Evolutionary conservation across 148 eudicot genomes (phyloP), one percentile per base, ranked within the genome.

Genomic region (Diospyros kaki): DNA sequence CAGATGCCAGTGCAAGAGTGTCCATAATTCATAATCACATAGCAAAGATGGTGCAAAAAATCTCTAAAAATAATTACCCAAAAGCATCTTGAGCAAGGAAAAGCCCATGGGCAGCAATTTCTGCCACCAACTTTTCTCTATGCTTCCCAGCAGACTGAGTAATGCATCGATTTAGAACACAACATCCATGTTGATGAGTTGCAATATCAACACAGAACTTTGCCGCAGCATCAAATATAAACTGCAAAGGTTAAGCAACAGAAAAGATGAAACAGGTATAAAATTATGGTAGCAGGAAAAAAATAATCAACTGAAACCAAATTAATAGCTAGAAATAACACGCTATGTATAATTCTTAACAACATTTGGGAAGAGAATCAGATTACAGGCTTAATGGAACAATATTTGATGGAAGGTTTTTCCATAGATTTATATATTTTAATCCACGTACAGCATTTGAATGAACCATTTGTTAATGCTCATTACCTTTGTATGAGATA

Each of bases 161-260:
- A 84, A 91, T 84, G 81, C 93, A 89, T 39, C 81, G 82, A 84
- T 90, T 90, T 73, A 90, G 77, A 63, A 88, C 89, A 76, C 92
- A 88, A 15, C 95, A 90, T 56, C 95, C 95, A 84, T 87, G 84
- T 58, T 84, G 80, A 83, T 90, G 88, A 70, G 90, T 88, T 66
- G 88, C 96, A 71, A 91, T 85, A 14, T 87, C 87, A 73, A 87
- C 86, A 82, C 87, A 89, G 68, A 63, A 80, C 76, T 82, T 91
- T 43, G 89, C 81, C 74, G 96, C 96, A 80, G 83, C 89, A 69
- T 78, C 89, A 80, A 81, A 91, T 55, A 91, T 89, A 70, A 84
- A 85, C 90, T 89, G 87, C 58, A 77, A 83, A 40, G 72, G 18
- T 69, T 54, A 10, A 58, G 9, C 46, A 15, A 66, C 28, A 15